Percentiles rank a stretch among this genome's conserved stretches.
phyloP scores from a whole-genome alignment of 805 yeast genomes.

The Monosporozyma aquatica region DNA sequence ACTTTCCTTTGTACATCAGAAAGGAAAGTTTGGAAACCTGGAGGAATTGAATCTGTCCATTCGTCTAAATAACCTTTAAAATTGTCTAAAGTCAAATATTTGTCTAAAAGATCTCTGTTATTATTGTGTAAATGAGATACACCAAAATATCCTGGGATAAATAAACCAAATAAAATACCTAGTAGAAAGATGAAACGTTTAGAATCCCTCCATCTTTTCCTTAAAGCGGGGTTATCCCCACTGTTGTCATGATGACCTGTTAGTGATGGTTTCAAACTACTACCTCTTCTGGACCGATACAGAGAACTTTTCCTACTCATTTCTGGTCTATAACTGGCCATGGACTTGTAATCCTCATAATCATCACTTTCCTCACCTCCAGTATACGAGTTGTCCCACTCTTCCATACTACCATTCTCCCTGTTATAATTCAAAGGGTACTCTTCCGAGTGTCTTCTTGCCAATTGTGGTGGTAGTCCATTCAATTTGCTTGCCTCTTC shows the following conservation, averaged over 20 bases:
- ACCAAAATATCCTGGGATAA: slow-evolving; percentile 56
- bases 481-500: background rate
- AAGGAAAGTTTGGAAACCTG: slow-evolving; percentile 49
- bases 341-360: background rate
- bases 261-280: background rate
- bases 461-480: background rate
- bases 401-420: background rate
- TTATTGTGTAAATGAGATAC: slow-evolving; percentile 22
- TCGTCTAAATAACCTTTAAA: slow-evolving; percentile 54
- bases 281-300: background rate
- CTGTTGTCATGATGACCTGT: too few relatives aligned
- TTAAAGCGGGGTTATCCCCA: background rate
- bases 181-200: slow-evolving; percentile 52
- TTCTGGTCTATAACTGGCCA: background rate
- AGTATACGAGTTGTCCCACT: background rate
- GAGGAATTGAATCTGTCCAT: slow-evolving; percentile 69
- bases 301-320: background rate
- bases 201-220: slow-evolving; percentile 34
- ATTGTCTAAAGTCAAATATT: slow-evolving; percentile 46
- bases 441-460: background rate
- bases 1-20: slow-evolving; percentile 36
- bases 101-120: slow-evolving; percentile 34
- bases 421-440: background rate
- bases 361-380: background rate
- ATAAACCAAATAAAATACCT: slow-evolving; percentile 67